A percentile compares a stretch with the other conserved stretches of the same genome.
Conservation (phyloP, 768 basidiomycete species). For the Hemileccinum impolitum region DNA sequence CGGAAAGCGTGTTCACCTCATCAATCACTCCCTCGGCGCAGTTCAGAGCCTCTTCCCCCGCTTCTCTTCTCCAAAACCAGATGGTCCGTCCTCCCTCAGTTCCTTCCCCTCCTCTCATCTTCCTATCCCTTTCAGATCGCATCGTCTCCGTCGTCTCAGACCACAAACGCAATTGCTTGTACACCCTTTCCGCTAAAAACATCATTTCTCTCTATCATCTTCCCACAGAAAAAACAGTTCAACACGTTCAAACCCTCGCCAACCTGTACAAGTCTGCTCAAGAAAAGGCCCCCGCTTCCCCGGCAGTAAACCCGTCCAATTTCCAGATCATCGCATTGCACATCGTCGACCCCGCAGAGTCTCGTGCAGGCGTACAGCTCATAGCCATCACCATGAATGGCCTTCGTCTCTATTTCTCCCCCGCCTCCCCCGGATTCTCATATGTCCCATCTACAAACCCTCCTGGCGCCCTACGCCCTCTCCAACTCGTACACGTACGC, state of each 20-base stretch:
- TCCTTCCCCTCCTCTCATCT: neutral
- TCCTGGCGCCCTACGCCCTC: constrained; percentile 32
- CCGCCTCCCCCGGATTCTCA: constrained; percentile 47
- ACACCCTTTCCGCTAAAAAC: constrained; percentile 66
- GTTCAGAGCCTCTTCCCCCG: constrained; percentile 78
- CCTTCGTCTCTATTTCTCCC: constrained; percentile 79
- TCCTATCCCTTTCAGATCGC: constrained; percentile 49
- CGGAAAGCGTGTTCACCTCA: constrained; percentile 76
- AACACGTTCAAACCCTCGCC: constrained; percentile 70
- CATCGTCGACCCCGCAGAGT: constrained; percentile 62
- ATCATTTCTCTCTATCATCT: constrained; percentile 67
- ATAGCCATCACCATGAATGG: constrained; percentile 81
- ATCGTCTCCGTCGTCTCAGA: constrained; percentile 70
- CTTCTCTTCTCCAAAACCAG: constrained; percentile 56
- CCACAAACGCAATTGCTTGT: constrained; percentile 65
- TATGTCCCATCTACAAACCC: constrained; percentile 36
- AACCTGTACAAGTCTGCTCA: constrained; percentile 73
- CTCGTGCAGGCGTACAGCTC: constrained; percentile 68
- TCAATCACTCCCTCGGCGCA: constrained; percentile 82
- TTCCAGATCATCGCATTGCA: constrained; percentile 74
- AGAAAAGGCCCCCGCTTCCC: constrained; percentile 77
- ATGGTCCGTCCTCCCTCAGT: constrained; percentile 49
- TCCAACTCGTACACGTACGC: constrained; percentile 76
- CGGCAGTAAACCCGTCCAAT: constrained; percentile 62
- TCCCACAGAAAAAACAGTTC: constrained; percentile 59